A percentile compares a stretch with the other conserved stretches of the same genome.
These are phyloP conservation scores for Phytopythium sindhum DNA, from an alignment of 352 stramenopile species.

Conservation along the genomic window DNA sequence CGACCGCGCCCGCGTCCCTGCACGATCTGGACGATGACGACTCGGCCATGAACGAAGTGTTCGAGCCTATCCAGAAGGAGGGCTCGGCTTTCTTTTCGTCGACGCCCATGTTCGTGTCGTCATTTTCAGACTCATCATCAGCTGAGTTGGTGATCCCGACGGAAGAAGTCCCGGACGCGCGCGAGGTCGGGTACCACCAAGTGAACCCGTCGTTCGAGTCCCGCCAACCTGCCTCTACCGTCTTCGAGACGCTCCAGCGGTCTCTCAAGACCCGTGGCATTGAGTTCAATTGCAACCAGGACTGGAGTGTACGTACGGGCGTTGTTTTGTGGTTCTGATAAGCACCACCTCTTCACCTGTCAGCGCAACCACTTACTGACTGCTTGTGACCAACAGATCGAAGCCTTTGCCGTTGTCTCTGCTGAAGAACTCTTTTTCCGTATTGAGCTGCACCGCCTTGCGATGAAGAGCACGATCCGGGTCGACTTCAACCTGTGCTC, in stretches of 20 bases:
- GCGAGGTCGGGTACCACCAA: constrained; percentile 45
- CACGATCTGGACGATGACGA: constrained; percentile 33
- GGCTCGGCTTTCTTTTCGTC: constrained; percentile 14
- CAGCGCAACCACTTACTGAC: too few relatives aligned
- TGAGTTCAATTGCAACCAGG: constrained; percentile 39
- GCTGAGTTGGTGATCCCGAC: constrained; percentile 32
- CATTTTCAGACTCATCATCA: constrained; percentile 6
- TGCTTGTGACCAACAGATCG: constrained; percentile 32
- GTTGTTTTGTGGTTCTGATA: neutral
- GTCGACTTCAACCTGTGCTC: constrained; percentile 70
- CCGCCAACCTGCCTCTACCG: constrained; percentile 29
- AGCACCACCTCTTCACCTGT: neutral
- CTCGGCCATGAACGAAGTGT: constrained; percentile 14
- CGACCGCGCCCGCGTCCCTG: constrained; percentile 26
- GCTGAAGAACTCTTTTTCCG: constrained; percentile 70
- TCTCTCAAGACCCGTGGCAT: constrained; percentile 43
- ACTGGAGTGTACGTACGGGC: constrained; percentile 57
- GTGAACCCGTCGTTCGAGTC: constrained; percentile 82
- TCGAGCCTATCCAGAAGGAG: constrained; percentile 13
- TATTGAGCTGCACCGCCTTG: constrained; percentile 50
- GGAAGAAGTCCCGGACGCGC: constrained; percentile 48
- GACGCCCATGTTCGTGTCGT: constrained; percentile 2
- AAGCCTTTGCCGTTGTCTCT: constrained; percentile 54
- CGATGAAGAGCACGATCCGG: constrained; percentile 46
- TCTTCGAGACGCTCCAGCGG: constrained; percentile 49